These are phyloP conservation scores for Fusarium sulawesiense DNA, from an alignment of 2,329 filamentous ascomycete genomes.

Conservation along the genomic window DNA sequence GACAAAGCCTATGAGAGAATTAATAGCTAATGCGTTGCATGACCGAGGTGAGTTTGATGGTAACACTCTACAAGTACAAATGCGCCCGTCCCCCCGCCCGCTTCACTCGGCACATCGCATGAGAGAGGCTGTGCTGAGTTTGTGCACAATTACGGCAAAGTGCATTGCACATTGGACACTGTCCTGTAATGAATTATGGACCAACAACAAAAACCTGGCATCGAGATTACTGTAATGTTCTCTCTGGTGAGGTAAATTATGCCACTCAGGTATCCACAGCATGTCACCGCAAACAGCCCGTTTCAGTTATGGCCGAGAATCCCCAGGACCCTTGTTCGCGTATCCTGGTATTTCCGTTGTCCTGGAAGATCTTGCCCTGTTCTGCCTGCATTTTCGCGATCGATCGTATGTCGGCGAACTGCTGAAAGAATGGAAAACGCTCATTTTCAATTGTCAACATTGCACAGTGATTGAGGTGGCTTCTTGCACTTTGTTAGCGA, in stretches of 20 bases:
- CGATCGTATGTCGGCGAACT: background rate
- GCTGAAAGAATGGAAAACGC: background rate
- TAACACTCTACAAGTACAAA: background rate
- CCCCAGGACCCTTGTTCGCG: background rate
- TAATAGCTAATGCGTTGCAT: too few relatives aligned
- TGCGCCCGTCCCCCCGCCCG: background rate
- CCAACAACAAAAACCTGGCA: background rate
- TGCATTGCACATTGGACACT: background rate
- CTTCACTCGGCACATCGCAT: background rate
- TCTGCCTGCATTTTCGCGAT: background rate
- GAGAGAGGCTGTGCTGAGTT: background rate
- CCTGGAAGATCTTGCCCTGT: background rate
- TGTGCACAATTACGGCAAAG: background rate
- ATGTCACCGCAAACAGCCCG: background rate
- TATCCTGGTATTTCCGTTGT: background rate
- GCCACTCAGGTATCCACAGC: background rate
- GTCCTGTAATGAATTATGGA: conserved; percentile 11
- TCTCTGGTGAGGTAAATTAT: background rate
- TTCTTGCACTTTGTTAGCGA: background rate
- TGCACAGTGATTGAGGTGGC: background rate
- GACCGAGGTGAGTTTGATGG: background rate
- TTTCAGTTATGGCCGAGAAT: background rate
- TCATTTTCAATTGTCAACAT: background rate
- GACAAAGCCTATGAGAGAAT: background rate
- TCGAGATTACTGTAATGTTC: background rate